Evolutionary conservation across 306 rosid genomes (phyloP).

Genomic region (Cucurbita ficifolia): DNA sequence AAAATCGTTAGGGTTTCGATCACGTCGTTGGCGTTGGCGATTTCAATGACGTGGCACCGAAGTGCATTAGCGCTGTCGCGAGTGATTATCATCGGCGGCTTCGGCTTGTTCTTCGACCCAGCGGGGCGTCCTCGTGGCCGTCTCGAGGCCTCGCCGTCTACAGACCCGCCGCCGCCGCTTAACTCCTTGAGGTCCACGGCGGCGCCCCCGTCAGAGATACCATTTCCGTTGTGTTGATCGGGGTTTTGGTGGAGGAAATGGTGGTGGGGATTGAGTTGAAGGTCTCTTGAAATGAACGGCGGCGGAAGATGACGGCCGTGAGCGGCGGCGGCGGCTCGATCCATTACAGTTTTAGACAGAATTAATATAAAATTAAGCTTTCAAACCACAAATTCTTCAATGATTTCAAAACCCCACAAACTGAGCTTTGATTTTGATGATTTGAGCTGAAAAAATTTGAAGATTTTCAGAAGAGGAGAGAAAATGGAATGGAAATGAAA

Average conservation of each 20-base stretch:
- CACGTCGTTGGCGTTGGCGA: conserved; percentile 62
- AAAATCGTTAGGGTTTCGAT: conserved; percentile 64
- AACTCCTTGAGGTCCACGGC: conserved; percentile 20
- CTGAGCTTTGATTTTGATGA: background rate
- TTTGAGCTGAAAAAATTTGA: background rate
- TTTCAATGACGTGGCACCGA: conserved; percentile 79
- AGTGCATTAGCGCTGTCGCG: conserved; percentile 86
- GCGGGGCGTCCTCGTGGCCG: conserved; percentile 81
- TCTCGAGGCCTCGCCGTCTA: conserved; percentile 33
- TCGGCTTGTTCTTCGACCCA: conserved; percentile 82
- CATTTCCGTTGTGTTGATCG: conserved; percentile 38
- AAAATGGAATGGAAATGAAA: background rate
- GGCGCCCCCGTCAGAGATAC: background rate
- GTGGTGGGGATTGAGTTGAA: conserved; percentile 62
- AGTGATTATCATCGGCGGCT: conserved; percentile 84
- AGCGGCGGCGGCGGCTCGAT: conserved; percentile 76
- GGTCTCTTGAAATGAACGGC: conserved; percentile 67
- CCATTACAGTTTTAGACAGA: conserved; percentile 22
- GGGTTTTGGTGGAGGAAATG: conserved; percentile 37
- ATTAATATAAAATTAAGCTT: background rate
- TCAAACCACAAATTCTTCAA: background rate
- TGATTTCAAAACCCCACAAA: background rate
- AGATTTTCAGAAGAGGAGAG: no score
- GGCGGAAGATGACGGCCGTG: conserved; percentile 83
- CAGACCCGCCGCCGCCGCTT: no score